Conservation (phyloP, 1,284 basidiomycete species). For the Cystobasidium sp. region DNA sequence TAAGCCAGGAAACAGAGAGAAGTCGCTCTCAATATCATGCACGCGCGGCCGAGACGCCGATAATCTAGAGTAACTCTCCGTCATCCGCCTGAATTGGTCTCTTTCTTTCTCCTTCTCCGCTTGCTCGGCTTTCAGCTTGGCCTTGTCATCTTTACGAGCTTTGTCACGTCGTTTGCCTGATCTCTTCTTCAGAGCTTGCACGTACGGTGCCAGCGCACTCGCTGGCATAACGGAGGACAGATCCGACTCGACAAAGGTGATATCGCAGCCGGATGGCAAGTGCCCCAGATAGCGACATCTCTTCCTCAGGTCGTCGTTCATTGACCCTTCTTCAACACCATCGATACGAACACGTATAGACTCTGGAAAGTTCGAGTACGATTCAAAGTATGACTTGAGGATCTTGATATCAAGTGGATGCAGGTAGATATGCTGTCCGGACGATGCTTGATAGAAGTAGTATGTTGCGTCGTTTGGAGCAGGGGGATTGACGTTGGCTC, state of each 20-base stretch:
- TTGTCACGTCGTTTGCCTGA: conserved; percentile 75
- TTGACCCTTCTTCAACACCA: conserved; percentile 66
- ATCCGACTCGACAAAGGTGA: conserved; percentile 92
- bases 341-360: conserved; percentile 78
- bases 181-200: conserved; percentile 75
- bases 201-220: conserved; percentile 72
- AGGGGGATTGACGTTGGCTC: conserved; percentile 73
- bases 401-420: conserved; percentile 96
- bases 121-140: conserved; percentile 71
- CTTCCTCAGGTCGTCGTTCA: conserved; percentile 85
- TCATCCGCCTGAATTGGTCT: conserved; percentile 57
- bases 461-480: conserved; percentile 66
- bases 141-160: conserved; percentile 78
- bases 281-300: conserved; percentile 95
- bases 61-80: conserved; percentile 14
- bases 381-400: conserved; percentile 79
- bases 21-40: conserved; percentile 25
- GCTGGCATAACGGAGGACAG: conserved; percentile 71
- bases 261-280: conserved; percentile 86
- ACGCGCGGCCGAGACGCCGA: conserved; percentile 20
- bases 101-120: conserved; percentile 61
- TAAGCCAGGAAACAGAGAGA: conserved; percentile 23
- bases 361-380: conserved; percentile 83
- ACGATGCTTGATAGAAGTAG: conserved; percentile 93
- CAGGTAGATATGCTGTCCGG: conserved; percentile 87